Percentiles rank a stretch among this genome's conserved stretches.
Evolutionary conservation across 257 asterid species (phyloP).

Genomic region (Solanum chmielewskii): DNA sequence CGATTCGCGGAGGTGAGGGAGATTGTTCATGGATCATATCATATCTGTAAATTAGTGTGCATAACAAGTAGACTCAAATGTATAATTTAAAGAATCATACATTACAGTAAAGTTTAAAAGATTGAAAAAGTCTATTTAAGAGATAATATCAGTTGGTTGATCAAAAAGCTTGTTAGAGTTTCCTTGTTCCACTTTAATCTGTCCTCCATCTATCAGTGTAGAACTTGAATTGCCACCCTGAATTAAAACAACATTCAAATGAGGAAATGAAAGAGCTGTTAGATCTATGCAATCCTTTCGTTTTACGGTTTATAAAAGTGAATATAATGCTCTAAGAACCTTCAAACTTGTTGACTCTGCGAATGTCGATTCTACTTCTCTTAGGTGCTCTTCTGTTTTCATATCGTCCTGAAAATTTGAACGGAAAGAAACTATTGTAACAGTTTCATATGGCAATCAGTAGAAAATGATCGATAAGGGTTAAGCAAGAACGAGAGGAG

Average conservation of each 20-base stretch:
- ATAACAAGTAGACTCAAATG: background rate
- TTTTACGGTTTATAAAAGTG: background rate
- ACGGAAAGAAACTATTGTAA: background rate
- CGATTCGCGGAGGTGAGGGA: background rate
- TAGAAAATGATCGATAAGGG: background rate
- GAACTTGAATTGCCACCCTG: slow-evolving; percentile 15
- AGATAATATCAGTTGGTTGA: slow-evolving; percentile 8
- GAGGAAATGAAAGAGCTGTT: background rate
- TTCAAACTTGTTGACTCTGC: slow-evolving; percentile 12
- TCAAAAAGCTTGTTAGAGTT: slow-evolving; percentile 22
- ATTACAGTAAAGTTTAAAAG: background rate
- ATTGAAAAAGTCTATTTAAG: background rate
- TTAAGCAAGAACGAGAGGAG: background rate
- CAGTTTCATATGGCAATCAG: background rate
- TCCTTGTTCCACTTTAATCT: slow-evolving; percentile 15
- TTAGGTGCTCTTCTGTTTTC: slow-evolving; percentile 12
- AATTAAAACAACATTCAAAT: slow-evolving; percentile 1
- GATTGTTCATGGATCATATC: background rate
- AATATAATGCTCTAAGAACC: slow-evolving; percentile 1
- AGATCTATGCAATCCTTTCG: background rate
- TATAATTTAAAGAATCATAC: background rate
- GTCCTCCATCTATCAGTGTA: slow-evolving; percentile 12
- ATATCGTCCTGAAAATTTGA: slow-evolving; percentile 20
- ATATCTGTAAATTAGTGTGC: background rate
- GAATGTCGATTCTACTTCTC: slow-evolving; percentile 9